These are phyloP conservation scores for Brassica incana DNA, from an alignment of 345 rosid genomes.

Conservation along the genomic window DNA sequence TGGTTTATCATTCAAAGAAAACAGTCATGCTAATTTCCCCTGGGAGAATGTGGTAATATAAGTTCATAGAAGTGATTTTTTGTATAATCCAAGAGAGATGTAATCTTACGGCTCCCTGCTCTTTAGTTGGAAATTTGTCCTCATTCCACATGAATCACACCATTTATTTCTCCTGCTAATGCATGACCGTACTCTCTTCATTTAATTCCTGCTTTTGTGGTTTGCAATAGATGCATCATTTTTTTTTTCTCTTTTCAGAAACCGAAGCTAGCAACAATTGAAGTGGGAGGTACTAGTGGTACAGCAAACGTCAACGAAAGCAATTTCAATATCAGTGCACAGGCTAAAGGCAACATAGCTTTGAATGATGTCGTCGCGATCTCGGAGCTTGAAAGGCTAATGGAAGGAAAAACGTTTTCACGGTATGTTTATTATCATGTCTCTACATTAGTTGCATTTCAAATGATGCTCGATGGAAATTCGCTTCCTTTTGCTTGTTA, in stretches of 20 bases:
- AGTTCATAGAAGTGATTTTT: neutral
- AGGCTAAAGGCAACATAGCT: slow-evolving; percentile 31
- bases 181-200: neutral
- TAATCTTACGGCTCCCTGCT: slow-evolving; percentile 5
- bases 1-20: neutral
- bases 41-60: neutral
- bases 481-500: slow-evolving; percentile 10
- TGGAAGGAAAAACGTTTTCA: slow-evolving; percentile 62
- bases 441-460: slow-evolving; percentile 11
- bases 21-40: neutral
- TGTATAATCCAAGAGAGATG: slow-evolving; percentile 2
- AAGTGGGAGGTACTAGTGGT: slow-evolving; percentile 42
- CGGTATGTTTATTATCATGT: slow-evolving; percentile 45
- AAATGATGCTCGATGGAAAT: slow-evolving; percentile 23
- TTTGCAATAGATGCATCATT: slow-evolving; percentile 7
- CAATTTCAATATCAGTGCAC: slow-evolving; percentile 36
- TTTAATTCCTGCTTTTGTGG: slow-evolving; percentile 8
- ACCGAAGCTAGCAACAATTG: slow-evolving; percentile 33
- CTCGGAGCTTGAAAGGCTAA: slow-evolving; percentile 70
- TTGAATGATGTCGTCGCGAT: slow-evolving; percentile 39
- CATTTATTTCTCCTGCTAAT: neutral
- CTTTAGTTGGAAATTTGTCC: slow-evolving; percentile 19
- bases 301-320: slow-evolving; percentile 38
- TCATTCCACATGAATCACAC: neutral
- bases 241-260: slow-evolving; percentile 17